Evolutionary conservation across 352 stramenopile species (phyloP), one percentile per base, ranked within the genome.

Genomic region (Phytophthora uliginosa): DNA sequence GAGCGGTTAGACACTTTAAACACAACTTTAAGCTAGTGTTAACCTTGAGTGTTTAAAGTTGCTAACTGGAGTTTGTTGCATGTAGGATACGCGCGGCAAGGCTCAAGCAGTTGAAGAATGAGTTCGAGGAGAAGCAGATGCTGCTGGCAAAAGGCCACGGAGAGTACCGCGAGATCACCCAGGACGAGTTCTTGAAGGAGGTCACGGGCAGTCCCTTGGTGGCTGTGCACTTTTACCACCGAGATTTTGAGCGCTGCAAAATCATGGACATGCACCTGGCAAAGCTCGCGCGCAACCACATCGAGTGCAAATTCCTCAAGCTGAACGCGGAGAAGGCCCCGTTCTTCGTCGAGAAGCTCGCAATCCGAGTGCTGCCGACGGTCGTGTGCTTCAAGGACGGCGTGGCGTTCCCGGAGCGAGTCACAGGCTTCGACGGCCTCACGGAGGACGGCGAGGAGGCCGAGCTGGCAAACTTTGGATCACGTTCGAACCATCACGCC

Each of bases 161-260:
- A 47, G 85, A 95, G 59, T 95, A 91, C 67, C 85, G 84, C 10
- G 97, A 98, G 69, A 99, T 99, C 76, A 36, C 71, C 13, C 95
- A 99, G 79, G 97, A 99, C 77, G 97, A 98, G 70, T 99, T 99
- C 77, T 76, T 99, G 7, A 83, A 92, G 4, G 95, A 99, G 82
- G 97, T 98, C 7, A 98, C 96, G 13, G 78, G 74, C 10, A 94
- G 82, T 60, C 81, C 84, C 34, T 80, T 90, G 56, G 96, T 90
- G 36, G 85, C 98, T 3, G 89, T 99, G 38, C 96, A 99, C 66
- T 99, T 99, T 64, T 99, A 98, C 83, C 97, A 99, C 78, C 88
- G 96, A 33, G 97, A 99, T 66, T 99, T 99, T 84, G 92, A 99
- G 80, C 85, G 92, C 26, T 99, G 96, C 84, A 98, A 99, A 81